A percentile compares a stretch with the other conserved stretches of the same genome.
phyloP scores from a whole-genome alignment of 208 protist species.

The Trypanosoma avium region DNA sequence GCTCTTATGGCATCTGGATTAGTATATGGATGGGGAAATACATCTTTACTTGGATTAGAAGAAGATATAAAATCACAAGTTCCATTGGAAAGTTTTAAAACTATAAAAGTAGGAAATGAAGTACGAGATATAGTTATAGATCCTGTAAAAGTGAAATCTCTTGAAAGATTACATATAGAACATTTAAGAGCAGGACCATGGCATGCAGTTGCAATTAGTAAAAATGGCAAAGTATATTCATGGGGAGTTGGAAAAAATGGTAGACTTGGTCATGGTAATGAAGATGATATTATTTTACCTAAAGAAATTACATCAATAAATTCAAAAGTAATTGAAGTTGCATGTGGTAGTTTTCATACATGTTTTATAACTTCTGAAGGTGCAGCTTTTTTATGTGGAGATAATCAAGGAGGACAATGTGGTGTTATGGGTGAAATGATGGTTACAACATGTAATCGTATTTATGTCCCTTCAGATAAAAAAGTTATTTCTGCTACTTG shows the following conservation, averaged over 20 bases:
- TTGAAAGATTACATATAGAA: constrained; percentile 40
- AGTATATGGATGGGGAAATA: constrained; percentile 78
- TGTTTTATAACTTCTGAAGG: constrained; percentile 61
- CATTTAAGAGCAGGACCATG: constrained; percentile 66
- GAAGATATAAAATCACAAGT: constrained; percentile 26
- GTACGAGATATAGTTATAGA: constrained; percentile 24
- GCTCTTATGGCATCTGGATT: constrained; percentile 52
- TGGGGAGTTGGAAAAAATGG: constrained; percentile 82
- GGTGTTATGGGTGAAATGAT: constrained; percentile 52
- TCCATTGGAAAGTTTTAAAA: not conserved
- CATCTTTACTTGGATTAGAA: constrained; percentile 54
- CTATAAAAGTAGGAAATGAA: constrained; percentile 8
- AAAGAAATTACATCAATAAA: constrained; percentile 31
- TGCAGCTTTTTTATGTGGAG: constrained; percentile 63
- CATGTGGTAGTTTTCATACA: constrained; percentile 83
- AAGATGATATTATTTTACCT: constrained; percentile 44
- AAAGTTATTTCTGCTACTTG: constrained; percentile 58
- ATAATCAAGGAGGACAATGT: constrained; percentile 82
- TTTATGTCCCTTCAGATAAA: constrained; percentile 41
- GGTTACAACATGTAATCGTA: constrained; percentile 35
- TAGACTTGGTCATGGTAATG: constrained; percentile 72
- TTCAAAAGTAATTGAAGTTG: constrained; percentile 52
- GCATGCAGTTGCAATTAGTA: constrained; percentile 68
- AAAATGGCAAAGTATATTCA: constrained; percentile 57
- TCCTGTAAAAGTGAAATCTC: constrained; percentile 31